A percentile compares a stretch with the other conserved stretches of the same genome.
Conservation (phyloP, 2,329 filamentous ascomycete species). For the Corynespora cassiicola region DNA sequence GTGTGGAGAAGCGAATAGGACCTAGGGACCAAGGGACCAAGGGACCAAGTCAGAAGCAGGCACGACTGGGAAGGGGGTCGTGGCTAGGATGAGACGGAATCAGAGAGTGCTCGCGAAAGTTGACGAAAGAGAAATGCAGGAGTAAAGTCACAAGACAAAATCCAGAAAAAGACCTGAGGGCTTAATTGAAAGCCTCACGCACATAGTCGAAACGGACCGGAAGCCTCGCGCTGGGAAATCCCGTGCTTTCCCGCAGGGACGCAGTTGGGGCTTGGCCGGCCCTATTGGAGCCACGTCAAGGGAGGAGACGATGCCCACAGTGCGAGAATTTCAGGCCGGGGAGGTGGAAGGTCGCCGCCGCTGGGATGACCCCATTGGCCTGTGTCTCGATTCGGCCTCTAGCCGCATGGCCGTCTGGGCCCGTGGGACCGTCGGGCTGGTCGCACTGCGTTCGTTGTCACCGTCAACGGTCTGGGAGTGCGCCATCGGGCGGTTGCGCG, state of each 20-base stretch:
- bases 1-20: conserved; percentile 45
- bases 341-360: conserved; percentile 31
- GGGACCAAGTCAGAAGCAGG: conserved; percentile 28
- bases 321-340: conserved; percentile 35
- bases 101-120: conserved; percentile 29
- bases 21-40: too few relatives aligned
- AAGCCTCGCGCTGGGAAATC: conserved; percentile 39
- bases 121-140: conserved; percentile 35
- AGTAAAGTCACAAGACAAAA: conserved; percentile 40
- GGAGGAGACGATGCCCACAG: conserved; percentile 30
- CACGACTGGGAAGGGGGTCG: conserved; percentile 30
- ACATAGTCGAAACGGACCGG: conserved; percentile 31
- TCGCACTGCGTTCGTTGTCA: conserved; percentile 33
- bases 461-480: conserved; percentile 18
- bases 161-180: conserved; percentile 22
- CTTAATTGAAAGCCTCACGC: conserved; percentile 31
- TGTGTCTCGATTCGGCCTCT: conserved; percentile 32
- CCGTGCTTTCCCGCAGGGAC: conserved; percentile 31
- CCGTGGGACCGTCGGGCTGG: conserved; percentile 22
- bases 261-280: conserved; percentile 28
- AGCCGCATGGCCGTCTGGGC: conserved; percentile 23
- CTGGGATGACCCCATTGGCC: conserved; percentile 31
- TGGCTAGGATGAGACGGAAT: conserved; percentile 34
- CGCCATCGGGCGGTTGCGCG: conserved; percentile 25
- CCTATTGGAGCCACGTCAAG: conserved; percentile 46